A percentile compares a stretch with the other conserved stretches of the same genome.
phyloP scores from a whole-genome alignment of 1,139 yeast species.

The Suhomyces taliae region DNA sequence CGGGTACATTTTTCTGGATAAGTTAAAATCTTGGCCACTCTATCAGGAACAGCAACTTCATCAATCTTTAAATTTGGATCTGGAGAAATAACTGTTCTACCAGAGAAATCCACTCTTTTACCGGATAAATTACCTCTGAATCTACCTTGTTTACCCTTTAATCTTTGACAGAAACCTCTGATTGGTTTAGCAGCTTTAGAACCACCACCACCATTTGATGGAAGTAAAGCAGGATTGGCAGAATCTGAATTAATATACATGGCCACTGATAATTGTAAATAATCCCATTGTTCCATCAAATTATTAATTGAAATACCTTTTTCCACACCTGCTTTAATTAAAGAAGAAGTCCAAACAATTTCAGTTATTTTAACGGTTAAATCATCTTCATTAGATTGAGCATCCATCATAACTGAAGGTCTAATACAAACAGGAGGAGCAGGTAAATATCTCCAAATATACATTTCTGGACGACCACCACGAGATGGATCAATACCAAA shows the following conservation, averaged over 20 bases:
- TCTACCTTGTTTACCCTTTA: slow-evolving; percentile 98
- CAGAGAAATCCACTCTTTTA: slow-evolving; percentile 97
- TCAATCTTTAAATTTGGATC: slow-evolving; percentile 94
- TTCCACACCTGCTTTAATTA: slow-evolving; percentile 91
- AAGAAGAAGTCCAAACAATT: slow-evolving; percentile 92
- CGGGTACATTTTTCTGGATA: slow-evolving; percentile 94
- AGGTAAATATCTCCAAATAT: slow-evolving; percentile 94
- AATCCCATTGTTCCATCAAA: slow-evolving; percentile 99
- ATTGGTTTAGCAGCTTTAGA: slow-evolving; percentile 73
- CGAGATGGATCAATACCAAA: slow-evolving; percentile 85
- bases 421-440: slow-evolving; percentile 99
- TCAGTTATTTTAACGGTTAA: slow-evolving; percentile 94
- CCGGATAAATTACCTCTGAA: slow-evolving; percentile 98
- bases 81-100: slow-evolving; percentile 97
- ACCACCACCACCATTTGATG: slow-evolving; percentile 59
- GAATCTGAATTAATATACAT: slow-evolving; percentile 97
- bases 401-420: slow-evolving; percentile 95
- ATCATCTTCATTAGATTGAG: slow-evolving; percentile 95
- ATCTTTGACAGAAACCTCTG: slow-evolving; percentile 93
- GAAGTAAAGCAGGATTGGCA: slow-evolving; percentile 76
- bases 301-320: slow-evolving; percentile 91
- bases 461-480: slow-evolving; percentile 95
- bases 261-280: slow-evolving; percentile 90
- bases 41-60: slow-evolving; percentile 97
- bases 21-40: slow-evolving; percentile 93